phyloP scores from a whole-genome alignment of 345 rosid species.

The Citrus reticulata region DNA sequence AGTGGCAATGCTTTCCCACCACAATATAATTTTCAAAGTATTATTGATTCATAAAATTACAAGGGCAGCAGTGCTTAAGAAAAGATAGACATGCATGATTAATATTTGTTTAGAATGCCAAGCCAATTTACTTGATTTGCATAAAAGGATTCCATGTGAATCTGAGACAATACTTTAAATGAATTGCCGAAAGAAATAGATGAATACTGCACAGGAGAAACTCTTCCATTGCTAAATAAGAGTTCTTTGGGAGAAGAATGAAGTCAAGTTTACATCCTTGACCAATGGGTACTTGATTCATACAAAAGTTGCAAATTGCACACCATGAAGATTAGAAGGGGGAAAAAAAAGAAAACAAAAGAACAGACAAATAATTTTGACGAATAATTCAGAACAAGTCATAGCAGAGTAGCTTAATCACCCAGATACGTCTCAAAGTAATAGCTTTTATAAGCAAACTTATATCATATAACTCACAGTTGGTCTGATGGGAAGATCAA shows the following conservation, averaged over 20 bases:
- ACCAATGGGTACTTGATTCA: not conserved
- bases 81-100: not conserved
- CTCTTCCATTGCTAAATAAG: not conserved
- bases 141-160: not conserved
- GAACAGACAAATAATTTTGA: not conserved
- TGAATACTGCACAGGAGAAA: no score
- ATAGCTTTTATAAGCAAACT: not conserved
- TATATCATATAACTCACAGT: constrained; percentile 41
- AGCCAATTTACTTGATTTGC: not conserved
- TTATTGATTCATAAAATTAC: not conserved
- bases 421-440: not conserved
- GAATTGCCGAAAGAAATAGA: not conserved
- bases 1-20: constrained; percentile 9
- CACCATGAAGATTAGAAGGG: not conserved
- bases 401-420: not conserved
- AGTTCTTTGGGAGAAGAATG: not conserved
- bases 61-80: not conserved
- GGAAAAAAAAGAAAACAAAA: not conserved
- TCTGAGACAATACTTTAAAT: not conserved
- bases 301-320: not conserved
- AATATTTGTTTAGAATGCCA: not conserved
- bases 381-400: not conserved
- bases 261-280: not conserved
- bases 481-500: constrained; percentile 94
- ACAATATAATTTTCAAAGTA: not conserved